phyloP scores from a whole-genome alignment of 495 filamentous ascomycete genomes.

The Cercophora scortea region DNA sequence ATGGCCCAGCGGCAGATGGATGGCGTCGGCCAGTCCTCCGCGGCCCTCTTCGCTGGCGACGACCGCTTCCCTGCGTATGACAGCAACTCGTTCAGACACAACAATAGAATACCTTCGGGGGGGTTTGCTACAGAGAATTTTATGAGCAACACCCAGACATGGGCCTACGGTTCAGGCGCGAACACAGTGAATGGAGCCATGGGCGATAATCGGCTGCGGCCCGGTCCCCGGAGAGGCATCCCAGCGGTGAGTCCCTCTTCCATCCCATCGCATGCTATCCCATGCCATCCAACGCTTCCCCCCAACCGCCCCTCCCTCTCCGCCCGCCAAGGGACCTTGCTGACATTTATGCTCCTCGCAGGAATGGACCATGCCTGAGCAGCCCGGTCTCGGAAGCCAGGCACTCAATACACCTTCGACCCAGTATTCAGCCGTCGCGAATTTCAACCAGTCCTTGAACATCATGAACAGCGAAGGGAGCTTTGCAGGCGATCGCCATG shows the following conservation, averaged over 20 bases:
- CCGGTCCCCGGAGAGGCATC: slow-evolving; percentile 35
- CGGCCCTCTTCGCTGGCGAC: slow-evolving; percentile 34
- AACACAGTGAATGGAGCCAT: slow-evolving; percentile 41
- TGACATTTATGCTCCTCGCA: slow-evolving; percentile 10
- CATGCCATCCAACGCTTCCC: too few species aligned
- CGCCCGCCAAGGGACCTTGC: slow-evolving; percentile 1
- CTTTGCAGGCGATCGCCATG: slow-evolving; percentile 21
- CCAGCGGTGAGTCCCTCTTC: slow-evolving; percentile 35
- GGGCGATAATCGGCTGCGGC: slow-evolving; percentile 37
- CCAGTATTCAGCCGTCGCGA: slow-evolving; percentile 16
- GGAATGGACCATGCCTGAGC: slow-evolving; percentile 42
- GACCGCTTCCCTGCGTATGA: slow-evolving; percentile 39
- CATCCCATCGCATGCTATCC: neutral
- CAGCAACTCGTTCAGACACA: slow-evolving; percentile 51
- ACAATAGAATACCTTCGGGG: slow-evolving; percentile 50
- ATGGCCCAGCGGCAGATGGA: slow-evolving; percentile 49
- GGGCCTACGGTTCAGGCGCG: slow-evolving; percentile 40
- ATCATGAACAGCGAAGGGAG: slow-evolving; percentile 22
- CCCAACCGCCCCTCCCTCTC: neutral
- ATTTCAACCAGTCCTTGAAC: slow-evolving; percentile 18
- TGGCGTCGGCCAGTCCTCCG: slow-evolving; percentile 26
- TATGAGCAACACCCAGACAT: slow-evolving; percentile 40
- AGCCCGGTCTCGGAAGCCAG: slow-evolving; percentile 31
- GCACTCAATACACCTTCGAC: slow-evolving; percentile 29
- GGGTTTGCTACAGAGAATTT: slow-evolving; percentile 25